A percentile compares a stretch with the other conserved stretches of the same genome.
Conservation (phyloP, 148 eudicot genomes). For the Chenopodium suecicum region DNA sequence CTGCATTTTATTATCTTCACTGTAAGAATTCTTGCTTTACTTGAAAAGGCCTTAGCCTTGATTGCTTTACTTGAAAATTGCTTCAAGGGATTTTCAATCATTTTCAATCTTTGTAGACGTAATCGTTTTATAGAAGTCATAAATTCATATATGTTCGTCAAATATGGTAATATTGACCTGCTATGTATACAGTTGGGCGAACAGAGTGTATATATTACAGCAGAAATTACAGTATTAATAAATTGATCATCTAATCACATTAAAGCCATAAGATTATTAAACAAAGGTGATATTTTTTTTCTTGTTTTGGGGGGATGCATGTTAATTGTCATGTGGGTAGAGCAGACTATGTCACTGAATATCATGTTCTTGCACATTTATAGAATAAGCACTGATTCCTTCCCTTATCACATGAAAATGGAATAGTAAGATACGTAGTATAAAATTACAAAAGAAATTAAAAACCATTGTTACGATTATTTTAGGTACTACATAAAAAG, state of each 20-base stretch:
- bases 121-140: too few species aligned
- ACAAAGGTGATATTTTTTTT: not conserved
- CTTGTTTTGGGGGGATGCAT: conserved; percentile 11
- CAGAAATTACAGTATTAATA: too few species aligned
- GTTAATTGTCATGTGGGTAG: conserved; percentile 16
- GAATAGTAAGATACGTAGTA: conserved; percentile 7
- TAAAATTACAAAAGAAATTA: not conserved
- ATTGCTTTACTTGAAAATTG: too few species aligned
- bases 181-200: too few species aligned
- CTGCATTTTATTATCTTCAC: too few species aligned
- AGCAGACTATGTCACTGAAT: conserved; percentile 31
- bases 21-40: not conserved
- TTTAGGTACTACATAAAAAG: not conserved
- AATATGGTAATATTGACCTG: too few species aligned
- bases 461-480: not conserved
- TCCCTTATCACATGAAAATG: conserved; percentile 19
- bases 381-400: conserved; percentile 8
- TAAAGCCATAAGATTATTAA: too few species aligned
- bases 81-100: too few species aligned
- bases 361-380: conserved; percentile 8
- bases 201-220: too few species aligned
- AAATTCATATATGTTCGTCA: too few species aligned
- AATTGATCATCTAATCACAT: too few species aligned
- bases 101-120: too few species aligned
- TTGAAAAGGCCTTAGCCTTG: not conserved